phyloP scores from a whole-genome alignment of 108 stramenopile genomes.

The Nitzschia putrida region DNA sequence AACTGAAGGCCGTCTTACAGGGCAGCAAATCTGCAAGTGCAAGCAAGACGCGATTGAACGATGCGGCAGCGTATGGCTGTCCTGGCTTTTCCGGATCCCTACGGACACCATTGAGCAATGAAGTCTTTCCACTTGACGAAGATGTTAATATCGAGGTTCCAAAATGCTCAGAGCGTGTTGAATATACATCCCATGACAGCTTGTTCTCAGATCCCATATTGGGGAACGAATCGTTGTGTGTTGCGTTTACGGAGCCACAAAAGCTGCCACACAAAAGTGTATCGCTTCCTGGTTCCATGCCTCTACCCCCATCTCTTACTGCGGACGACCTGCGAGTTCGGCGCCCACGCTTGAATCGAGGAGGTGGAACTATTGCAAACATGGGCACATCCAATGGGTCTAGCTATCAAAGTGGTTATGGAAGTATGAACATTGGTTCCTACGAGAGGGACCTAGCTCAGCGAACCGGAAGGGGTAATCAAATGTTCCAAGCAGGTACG shows the following conservation, averaged over 20 bases:
- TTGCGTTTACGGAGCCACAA: constrained; percentile 77
- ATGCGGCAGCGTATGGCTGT: constrained; percentile 54
- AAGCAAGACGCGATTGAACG: constrained; percentile 47
- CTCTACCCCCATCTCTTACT: constrained; percentile 57
- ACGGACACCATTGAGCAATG: constrained; percentile 76
- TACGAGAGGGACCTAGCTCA: constrained; percentile 80
- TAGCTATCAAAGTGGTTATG: constrained; percentile 76
- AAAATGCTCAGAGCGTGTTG: constrained; percentile 51
- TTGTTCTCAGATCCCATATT: constrained; percentile 61
- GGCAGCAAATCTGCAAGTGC: constrained; percentile 51
- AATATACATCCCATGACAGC: constrained; percentile 45
- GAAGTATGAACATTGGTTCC: constrained; percentile 85
- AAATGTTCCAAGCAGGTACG: constrained; percentile 86
- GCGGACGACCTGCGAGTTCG: constrained; percentile 74
- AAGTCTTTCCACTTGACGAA: constrained; percentile 61
- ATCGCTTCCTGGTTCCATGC: constrained; percentile 63
- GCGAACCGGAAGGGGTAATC: constrained; percentile 66
- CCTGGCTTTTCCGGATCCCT: constrained; percentile 69
- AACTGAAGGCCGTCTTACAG: constrained; percentile 48
- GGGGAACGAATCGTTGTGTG: constrained; percentile 69
- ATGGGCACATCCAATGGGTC: constrained; percentile 68
- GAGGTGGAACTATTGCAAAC: constrained; percentile 83
- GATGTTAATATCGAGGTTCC: constrained; percentile 55
- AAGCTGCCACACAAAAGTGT: constrained; percentile 74
- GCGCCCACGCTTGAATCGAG: constrained; percentile 76